These are phyloP conservation scores for Colletotrichum tropicicola DNA, from an alignment of 2,329 filamentous ascomycete species.

Conservation along the genomic window DNA sequence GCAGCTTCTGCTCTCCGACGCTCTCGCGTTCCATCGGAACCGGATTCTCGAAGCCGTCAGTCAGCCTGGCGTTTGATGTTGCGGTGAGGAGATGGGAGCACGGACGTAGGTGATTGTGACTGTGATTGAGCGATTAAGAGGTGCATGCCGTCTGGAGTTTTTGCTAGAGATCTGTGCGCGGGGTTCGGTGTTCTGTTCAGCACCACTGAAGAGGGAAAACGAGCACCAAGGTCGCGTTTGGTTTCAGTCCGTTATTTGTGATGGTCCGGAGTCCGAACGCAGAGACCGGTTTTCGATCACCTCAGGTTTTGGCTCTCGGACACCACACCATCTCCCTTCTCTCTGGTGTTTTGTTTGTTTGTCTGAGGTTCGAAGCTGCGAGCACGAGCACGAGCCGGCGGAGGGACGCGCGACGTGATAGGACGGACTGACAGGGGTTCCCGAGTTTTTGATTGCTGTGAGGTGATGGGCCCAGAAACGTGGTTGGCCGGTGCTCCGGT, in stretches of 20 bases:
- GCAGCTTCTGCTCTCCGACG: background rate
- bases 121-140: slow-evolving; percentile 20
- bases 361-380: background rate
- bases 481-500: slow-evolving; percentile 1
- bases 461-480: background rate
- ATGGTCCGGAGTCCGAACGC: slow-evolving; percentile 10
- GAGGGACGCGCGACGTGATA: background rate
- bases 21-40: background rate
- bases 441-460: background rate
- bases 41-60: slow-evolving; percentile 4
- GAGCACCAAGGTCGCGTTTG: slow-evolving; percentile 10
- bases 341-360: background rate
- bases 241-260: slow-evolving; percentile 15
- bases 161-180: slow-evolving; percentile 20
- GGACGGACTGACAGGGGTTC: background rate
- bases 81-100: slow-evolving; percentile 13
- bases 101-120: slow-evolving; percentile 13
- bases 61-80: background rate
- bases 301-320: background rate
- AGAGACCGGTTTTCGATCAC: background rate
- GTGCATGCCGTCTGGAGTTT: slow-evolving; percentile 18
- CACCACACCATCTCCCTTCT: background rate
- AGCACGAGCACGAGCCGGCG: background rate
- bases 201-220: background rate
- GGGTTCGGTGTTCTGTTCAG: background rate